phyloP scores from a whole-genome alignment of 1,284 basidiomycete species.

The Meripilus lineatus region DNA sequence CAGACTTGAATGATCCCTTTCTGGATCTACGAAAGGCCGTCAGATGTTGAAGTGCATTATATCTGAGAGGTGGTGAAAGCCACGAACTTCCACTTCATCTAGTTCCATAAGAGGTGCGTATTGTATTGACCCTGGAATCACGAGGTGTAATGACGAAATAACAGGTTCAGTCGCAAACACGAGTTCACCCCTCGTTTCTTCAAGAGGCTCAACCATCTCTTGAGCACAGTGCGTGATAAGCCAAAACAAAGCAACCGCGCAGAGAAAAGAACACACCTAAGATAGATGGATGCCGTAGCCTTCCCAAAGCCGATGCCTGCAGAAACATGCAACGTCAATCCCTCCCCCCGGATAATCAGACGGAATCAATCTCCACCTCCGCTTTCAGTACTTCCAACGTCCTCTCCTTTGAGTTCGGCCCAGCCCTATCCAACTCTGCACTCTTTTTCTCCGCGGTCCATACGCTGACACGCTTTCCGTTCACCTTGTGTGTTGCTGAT shows the following conservation, averaged over 20 bases:
- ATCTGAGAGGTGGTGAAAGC: neutral
- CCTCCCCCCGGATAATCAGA: slow-evolving; percentile 2
- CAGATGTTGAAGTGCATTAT: slow-evolving; percentile 7
- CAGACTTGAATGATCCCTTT: slow-evolving; percentile 94
- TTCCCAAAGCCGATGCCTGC: slow-evolving; percentile 82
- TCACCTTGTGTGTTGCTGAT: slow-evolving; percentile 81
- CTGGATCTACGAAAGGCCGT: slow-evolving; percentile 67
- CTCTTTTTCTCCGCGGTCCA: slow-evolving; percentile 87
- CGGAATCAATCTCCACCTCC: slow-evolving; percentile 54
- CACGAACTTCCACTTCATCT: slow-evolving; percentile 84
- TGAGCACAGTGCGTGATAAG: slow-evolving; percentile 5
- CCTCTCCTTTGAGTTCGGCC: slow-evolving; percentile 59
- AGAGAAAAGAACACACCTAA: slow-evolving; percentile 75
- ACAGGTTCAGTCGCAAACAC: slow-evolving; percentile 93
- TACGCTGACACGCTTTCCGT: slow-evolving; percentile 81
- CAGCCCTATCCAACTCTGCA: slow-evolving; percentile 68
- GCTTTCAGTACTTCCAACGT: slow-evolving; percentile 81
- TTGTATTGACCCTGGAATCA: slow-evolving; percentile 61
- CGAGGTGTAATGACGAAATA: slow-evolving; percentile 71
- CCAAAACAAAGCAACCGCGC: slow-evolving; percentile 1
- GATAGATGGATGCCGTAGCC: slow-evolving; percentile 90
- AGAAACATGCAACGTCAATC: slow-evolving; percentile 9
- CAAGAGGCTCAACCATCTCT: slow-evolving; percentile 98
- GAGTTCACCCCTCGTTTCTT: slow-evolving; percentile 86
- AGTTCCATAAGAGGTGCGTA: slow-evolving; percentile 61